Percentiles rank a stretch among this genome's conserved stretches.
Conservation (phyloP, 345 rosid species). For the Eucalyptus decipiens region DNA sequence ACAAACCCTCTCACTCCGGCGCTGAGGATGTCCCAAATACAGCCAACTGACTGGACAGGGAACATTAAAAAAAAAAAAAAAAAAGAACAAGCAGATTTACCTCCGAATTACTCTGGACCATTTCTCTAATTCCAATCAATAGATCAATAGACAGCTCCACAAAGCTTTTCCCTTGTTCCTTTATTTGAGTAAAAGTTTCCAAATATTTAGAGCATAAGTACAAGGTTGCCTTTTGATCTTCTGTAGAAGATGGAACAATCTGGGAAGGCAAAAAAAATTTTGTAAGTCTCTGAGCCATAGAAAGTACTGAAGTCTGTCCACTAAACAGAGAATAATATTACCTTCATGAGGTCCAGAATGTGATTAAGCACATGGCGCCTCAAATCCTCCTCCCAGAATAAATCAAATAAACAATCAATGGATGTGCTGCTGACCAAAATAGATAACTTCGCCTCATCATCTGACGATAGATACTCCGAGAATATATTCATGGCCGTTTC, state of each 20-base stretch:
- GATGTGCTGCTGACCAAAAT: slow-evolving; percentile 49
- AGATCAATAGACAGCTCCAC: slow-evolving; percentile 59
- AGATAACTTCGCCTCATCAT: slow-evolving; percentile 47
- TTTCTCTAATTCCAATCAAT: slow-evolving; percentile 74
- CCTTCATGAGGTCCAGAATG: slow-evolving; percentile 85
- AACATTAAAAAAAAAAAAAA: background rate
- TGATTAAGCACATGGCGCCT: slow-evolving; percentile 48
- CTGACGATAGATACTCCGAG: slow-evolving; percentile 37
- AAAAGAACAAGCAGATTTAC: slow-evolving; percentile 20
- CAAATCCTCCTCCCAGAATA: slow-evolving; percentile 79
- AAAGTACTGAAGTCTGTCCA: background rate
- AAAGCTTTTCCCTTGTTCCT: slow-evolving; percentile 60
- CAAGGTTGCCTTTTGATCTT: slow-evolving; percentile 59
- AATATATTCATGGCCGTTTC: slow-evolving; percentile 51
- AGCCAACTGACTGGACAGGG: background rate
- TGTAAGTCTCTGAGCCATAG: background rate
- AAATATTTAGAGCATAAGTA: slow-evolving; percentile 78
- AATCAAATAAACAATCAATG: slow-evolving; percentile 74
- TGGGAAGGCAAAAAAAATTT: slow-evolving; percentile 2
- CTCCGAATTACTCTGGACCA: slow-evolving; percentile 45
- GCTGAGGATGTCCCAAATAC: background rate
- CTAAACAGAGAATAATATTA: background rate
- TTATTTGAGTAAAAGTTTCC: slow-evolving; percentile 80
- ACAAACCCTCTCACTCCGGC: background rate
- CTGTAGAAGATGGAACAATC: slow-evolving; percentile 42